Base-by-base conservation (phyloP, 805 yeast species). In the Millerago galiae region DNA sequence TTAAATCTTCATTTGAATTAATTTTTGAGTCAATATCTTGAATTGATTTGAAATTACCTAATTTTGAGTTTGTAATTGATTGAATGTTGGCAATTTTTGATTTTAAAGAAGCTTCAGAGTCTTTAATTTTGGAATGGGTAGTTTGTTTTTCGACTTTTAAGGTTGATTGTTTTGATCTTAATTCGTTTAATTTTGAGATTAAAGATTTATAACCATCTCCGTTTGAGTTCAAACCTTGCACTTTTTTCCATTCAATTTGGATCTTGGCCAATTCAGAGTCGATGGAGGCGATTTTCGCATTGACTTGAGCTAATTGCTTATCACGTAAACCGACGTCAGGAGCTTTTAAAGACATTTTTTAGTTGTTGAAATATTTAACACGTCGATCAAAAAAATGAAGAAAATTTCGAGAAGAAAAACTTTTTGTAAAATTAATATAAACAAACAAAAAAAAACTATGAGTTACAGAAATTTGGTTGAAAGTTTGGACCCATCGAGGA, bases 1-100 rank as follows among this genome's bases (percentile, higher is more conserved):
- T 81, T 52, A 74, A 70, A 34, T 72, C 74, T 61, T 93, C 97
- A 58, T 88, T 75, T 51, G 70, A 70, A 45, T 61, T 60, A 57
- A 85, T 72, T 63, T 81, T 78, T 45, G 69, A 68, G 53, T 84
- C 89, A 52, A 85, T 81, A 49, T 85, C 95, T 30, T 68, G 80
- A 47, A 73, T 75, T 37, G 71, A 67, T 62, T 80, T 81, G 74
- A 77, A 90, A 51, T 68, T 76, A 26, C 45, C 45, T 65, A 75
- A 72, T 67, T 83, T 86, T 45, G 87, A 73, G 21, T 41, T 44
- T 45, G 83, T 78, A 59, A 79, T 74, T 34, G 80, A 72, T 62
- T 79, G 83, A 54, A 91, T 75, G 54, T 89, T 95, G 49, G 68
- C 66, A 54, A 81, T 75, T 68, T 82, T 84, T 65, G 81, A 79